phyloP scores from a whole-genome alignment of 2,329 filamentous ascomycete genomes.

The Epichloe sp. region DNA sequence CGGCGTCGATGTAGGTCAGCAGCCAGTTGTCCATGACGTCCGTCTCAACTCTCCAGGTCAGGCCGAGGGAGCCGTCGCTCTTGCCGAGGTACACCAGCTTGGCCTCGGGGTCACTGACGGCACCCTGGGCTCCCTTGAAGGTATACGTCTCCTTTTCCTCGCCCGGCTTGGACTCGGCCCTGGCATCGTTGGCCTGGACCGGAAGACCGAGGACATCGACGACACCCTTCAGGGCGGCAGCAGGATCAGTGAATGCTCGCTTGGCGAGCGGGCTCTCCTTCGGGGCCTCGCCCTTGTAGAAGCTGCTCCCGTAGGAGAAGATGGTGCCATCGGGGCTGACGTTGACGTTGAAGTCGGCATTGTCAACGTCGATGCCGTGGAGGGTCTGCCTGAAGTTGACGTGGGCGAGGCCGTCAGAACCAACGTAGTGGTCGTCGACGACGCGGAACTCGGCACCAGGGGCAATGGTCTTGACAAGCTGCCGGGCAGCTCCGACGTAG shows the following conservation, averaged over 20 bases:
- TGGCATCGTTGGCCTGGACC: too few species aligned
- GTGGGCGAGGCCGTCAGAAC: constrained; percentile 41
- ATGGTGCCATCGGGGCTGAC: constrained; percentile 39
- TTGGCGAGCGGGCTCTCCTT: constrained; percentile 23
- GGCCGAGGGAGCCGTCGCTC: constrained; percentile 19
- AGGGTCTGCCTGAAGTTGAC: constrained; percentile 47
- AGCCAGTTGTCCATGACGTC: too few species aligned
- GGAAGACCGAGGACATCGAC: constrained; percentile 16
- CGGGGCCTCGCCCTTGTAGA: constrained; percentile 32
- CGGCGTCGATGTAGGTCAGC: too few species aligned
- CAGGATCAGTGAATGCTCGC: constrained; percentile 28
- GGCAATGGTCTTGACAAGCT: constrained; percentile 25
- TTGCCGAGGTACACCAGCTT: constrained; percentile 42
- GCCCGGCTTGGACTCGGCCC: constrained; percentile 9
- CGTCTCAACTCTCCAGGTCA: too few species aligned
- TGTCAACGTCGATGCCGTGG: constrained; percentile 46
- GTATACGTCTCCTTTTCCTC: constrained; percentile 19
- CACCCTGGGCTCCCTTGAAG: constrained; percentile 35
- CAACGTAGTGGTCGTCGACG: constrained; percentile 38
- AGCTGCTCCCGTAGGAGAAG: constrained; percentile 43
- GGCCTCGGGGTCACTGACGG: constrained; percentile 38
- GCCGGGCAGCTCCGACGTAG: constrained; percentile 31
- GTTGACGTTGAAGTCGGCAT: constrained; percentile 48
- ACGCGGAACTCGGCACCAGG: constrained; percentile 34
- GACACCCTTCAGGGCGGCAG: constrained; percentile 29